Base-by-base conservation (phyloP, 108 stramenopile genomes). In the Seminavis robusta region DNA sequence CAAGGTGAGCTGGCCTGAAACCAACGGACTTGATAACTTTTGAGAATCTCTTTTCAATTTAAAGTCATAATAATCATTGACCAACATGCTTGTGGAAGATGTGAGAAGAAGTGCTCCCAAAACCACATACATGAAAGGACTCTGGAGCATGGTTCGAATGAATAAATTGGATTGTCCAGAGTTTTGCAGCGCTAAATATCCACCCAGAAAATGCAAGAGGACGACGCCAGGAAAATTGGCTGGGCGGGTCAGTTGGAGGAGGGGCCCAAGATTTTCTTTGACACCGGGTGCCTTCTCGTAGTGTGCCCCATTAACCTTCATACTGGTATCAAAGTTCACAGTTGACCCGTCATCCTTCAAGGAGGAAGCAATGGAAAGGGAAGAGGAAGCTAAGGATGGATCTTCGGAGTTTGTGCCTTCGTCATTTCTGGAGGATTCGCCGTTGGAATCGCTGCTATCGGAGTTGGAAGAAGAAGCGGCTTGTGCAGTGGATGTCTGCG, bases 1-100 rank as follows among this genome's bases (percentile, higher is more conserved):
- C 33, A 83, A 43, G 0, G 83, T 66, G 2, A 66, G 20, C 10
- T 23, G 16, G 20, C 60, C 63, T 31, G 21, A 39, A 9, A 52
- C 71, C 16, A 79, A 43, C 2, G 75, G 66, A 17, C 63, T 38
- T 15, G 46, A 33, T 0, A 26, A 15, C 47, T 56, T 38, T 41
- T 33, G 24, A 20, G 61, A 13, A 58, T 90, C 84, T 16, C 71
- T 61, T 25, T 80, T 83, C 48, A 62, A 55, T 30, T 75, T 67
- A 10, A 63, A 63, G 60, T 90, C 88, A 61, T 85, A 86, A 52
- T 86, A 86, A 67, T 90, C 88, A 65, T 90, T 90, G 47, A 85
- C 80, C 27, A 90, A 55, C 88, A 90, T 90, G 36, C 47, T 52
- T 26, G 82, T 82, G 9, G 84, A 65, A 0, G 84, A 79, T 4